These are phyloP conservation scores for Trypanosoma vivax DNA, from an alignment of 208 protist genomes.

Conservation along the genomic window DNA sequence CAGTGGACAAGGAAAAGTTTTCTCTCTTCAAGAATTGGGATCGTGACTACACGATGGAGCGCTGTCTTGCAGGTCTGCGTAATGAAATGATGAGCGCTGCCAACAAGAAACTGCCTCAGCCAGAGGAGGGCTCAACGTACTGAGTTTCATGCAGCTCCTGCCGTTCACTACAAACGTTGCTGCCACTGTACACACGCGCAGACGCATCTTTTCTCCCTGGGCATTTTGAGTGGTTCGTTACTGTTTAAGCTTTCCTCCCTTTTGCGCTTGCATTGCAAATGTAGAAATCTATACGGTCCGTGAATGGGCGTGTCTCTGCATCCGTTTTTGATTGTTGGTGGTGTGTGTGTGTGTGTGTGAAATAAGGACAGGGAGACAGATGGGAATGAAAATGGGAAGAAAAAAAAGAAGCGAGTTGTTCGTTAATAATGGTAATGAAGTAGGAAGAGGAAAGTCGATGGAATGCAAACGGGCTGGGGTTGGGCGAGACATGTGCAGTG, in stretches of 20 bases:
- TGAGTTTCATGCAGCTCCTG: too few relatives aligned
- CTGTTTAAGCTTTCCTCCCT: too few relatives aligned
- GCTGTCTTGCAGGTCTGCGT: conserved; percentile 79
- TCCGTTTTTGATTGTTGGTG: background rate
- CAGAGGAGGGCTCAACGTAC: conserved; percentile 67
- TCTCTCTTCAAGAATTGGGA: conserved; percentile 79
- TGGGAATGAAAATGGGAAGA: background rate
- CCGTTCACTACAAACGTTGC: too few relatives aligned
- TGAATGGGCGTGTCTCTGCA: background rate
- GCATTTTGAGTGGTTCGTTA: background rate
- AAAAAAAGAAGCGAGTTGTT: background rate
- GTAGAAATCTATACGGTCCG: too few relatives aligned
- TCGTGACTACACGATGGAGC: conserved; percentile 75
- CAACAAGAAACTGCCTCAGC: conserved; percentile 83
- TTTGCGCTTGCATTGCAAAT: too few relatives aligned
- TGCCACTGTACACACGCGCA: too few relatives aligned
- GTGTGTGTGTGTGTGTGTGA: background rate
- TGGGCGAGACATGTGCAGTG: background rate
- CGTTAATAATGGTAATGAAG: background rate
- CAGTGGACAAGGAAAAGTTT: conserved; percentile 65
- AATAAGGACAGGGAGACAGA: background rate
- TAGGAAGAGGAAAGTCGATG: background rate
- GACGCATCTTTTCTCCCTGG: too few relatives aligned
- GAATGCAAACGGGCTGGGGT: background rate
- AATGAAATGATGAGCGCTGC: conserved; percentile 76